Percentiles rank a stretch among this genome's conserved stretches.
phyloP scores from a whole-genome alignment of 2,329 filamentous ascomycete species.

The Elsinoe necatrix region DNA sequence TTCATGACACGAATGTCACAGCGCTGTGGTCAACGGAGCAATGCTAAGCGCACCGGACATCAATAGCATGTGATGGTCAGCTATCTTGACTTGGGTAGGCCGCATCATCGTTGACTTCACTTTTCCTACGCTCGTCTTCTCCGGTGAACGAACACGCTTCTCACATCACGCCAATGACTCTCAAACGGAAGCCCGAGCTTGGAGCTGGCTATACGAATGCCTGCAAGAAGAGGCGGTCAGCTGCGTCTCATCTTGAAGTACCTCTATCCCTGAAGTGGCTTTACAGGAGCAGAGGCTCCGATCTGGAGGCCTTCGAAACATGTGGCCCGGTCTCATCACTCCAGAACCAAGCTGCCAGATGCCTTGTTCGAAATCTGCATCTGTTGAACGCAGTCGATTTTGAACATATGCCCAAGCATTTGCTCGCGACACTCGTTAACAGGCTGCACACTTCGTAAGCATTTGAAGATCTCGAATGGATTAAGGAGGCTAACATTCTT shows the following conservation, averaged over 20 bases:
- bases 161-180: background rate
- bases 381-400: background rate
- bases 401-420: background rate
- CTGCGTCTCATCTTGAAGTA: background rate
- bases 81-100: too few species aligned
- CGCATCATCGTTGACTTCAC: too few species aligned
- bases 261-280: background rate
- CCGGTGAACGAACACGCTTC: too few species aligned
- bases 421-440: background rate
- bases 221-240: background rate
- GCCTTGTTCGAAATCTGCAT: background rate
- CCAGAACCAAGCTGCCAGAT: background rate
- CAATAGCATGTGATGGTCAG: too few species aligned
- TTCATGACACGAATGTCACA: too few species aligned
- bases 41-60: too few species aligned
- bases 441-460: background rate
- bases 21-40: too few species aligned
- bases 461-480: background rate
- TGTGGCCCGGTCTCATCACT: background rate
- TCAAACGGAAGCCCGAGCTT: background rate
- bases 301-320: background rate
- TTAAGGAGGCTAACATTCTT: background rate
- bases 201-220: background rate
- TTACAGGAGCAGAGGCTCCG: slow-evolving; percentile 1
- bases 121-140: too few species aligned